Evolutionary conservation across 768 basidiomycete species (phyloP).

Genomic region (Gautieria morchelliformis): DNA sequence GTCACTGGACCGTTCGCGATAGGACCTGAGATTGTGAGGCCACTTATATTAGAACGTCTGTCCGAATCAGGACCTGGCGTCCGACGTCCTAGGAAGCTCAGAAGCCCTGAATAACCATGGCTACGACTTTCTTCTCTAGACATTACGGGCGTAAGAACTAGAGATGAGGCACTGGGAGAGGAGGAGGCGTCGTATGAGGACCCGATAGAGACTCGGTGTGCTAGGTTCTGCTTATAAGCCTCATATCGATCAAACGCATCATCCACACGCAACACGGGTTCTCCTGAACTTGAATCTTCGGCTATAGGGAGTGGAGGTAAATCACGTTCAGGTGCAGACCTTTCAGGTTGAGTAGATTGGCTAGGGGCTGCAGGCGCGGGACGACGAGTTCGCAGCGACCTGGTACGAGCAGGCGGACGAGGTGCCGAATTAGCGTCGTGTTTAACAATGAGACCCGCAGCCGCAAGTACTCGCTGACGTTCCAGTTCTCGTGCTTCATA

Average conservation of each 20-base stretch:
- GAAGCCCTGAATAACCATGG: constrained; percentile 36
- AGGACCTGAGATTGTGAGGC: constrained; percentile 49
- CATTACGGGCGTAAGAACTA: constrained; percentile 22
- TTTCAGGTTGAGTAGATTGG: constrained; percentile 6
- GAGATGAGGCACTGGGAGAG: constrained; percentile 26
- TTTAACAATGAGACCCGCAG: constrained; percentile 77
- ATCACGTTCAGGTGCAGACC: constrained; percentile 31
- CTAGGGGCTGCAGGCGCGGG: constrained; percentile 44
- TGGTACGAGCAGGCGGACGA: constrained; percentile 24
- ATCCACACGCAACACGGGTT: constrained; percentile 42
- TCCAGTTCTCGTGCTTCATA: constrained; percentile 60
- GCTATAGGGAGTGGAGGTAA: constrained; percentile 36
- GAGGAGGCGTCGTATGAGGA: constrained; percentile 25
- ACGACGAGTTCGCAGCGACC: constrained; percentile 25
- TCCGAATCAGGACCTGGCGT: constrained; percentile 44
- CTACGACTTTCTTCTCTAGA: constrained; percentile 25
- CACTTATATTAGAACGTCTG: constrained; percentile 18
- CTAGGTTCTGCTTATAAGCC: constrained; percentile 53
- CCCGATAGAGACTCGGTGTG: constrained; percentile 41
- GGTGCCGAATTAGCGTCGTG: constrained; percentile 44
- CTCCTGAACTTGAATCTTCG: constrained; percentile 18
- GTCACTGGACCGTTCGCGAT: constrained; percentile 22
- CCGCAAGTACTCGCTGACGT: constrained; percentile 73
- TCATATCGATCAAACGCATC: constrained; percentile 91
- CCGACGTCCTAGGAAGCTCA: constrained; percentile 56